Base-by-base conservation (phyloP, 2,329 filamentous ascomycete species). In the Talaromyces sp. region DNA sequence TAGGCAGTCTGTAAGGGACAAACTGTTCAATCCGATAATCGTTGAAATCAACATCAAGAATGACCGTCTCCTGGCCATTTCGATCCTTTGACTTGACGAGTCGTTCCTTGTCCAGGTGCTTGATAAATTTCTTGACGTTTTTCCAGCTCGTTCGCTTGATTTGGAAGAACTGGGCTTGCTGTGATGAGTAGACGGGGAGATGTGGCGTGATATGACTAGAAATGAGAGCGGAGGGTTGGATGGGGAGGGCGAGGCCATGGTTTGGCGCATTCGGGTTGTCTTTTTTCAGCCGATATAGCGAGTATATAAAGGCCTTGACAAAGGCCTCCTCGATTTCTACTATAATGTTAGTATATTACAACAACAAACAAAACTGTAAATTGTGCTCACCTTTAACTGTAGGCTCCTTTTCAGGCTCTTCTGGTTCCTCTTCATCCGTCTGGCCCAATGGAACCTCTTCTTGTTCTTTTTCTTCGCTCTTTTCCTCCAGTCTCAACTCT, bases 61-160 rank as follows among this genome's bases (percentile, higher is more conserved):
- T 83, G 11, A 87, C 80, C 0, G 83, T 85, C 68, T 89, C 86
- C 38, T 85, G 82, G 4, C 85, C 84, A 62, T 82, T 84, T 38
- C 84, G 80, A 55, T 88, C 86, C 69, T 89, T 89, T 52, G 80
- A 81, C 67, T 86, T 88, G 65, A 88, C 72, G n/a, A 88, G 75
- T 19, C 78, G 70, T 54, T 83, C 76, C 70, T 88, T 89, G 70
- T 88, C 86, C 10, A 89, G 76, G 57, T 83, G 77, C 66, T 88
- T 89, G 72, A 89, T 82, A 69, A 89, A 88, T 65, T 88, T 89
- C 68, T 85, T 86, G 62, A 86, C 81, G 62, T 84, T 88, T 74
- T 89, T 89, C 84, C 84, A 88, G 63, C 83, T 86, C 3, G 85
- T 86, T 73, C 88, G 89, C 68, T 88, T 89, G 72, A 89, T 87